Conservation (phyloP, 306 rosid species). For the Trichosanthes cucumerina region DNA sequence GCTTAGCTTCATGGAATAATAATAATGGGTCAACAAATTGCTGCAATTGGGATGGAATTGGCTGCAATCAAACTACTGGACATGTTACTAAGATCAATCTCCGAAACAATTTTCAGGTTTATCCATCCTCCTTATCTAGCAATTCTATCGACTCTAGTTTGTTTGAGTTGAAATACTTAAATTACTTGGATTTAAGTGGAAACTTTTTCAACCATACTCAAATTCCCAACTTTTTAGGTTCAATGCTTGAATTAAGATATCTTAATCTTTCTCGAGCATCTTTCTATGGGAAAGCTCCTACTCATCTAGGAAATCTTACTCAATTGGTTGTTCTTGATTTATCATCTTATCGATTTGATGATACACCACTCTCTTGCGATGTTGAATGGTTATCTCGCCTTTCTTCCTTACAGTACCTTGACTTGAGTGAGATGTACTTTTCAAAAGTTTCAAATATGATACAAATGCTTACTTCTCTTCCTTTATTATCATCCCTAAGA, state of each 20-base stretch:
- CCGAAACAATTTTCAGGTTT: not conserved
- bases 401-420: constrained; percentile 6
- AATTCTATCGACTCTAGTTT: constrained; percentile 1
- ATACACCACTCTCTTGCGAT: no score
- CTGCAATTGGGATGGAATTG: not conserved
- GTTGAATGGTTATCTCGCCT: constrained; percentile 22
- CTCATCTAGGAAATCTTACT: not conserved
- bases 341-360: no score
- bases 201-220: not conserved
- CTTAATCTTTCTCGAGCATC: not conserved
- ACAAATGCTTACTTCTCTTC: constrained; percentile 13
- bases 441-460: constrained; percentile 7
- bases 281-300: not conserved
- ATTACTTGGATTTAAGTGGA: not conserved
- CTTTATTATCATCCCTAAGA: not conserved
- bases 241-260: not conserved
- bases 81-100: not conserved
- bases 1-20: not conserved
- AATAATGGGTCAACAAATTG: not conserved
- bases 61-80: not conserved
- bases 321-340: not conserved
- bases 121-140: not conserved
- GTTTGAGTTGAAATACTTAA: not conserved
- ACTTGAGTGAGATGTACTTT: constrained; percentile 14
- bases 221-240: not conserved